These are phyloP conservation scores for Wallacemonas sp. DNA, from an alignment of 208 protist genomes.

Conservation along the genomic window DNA sequence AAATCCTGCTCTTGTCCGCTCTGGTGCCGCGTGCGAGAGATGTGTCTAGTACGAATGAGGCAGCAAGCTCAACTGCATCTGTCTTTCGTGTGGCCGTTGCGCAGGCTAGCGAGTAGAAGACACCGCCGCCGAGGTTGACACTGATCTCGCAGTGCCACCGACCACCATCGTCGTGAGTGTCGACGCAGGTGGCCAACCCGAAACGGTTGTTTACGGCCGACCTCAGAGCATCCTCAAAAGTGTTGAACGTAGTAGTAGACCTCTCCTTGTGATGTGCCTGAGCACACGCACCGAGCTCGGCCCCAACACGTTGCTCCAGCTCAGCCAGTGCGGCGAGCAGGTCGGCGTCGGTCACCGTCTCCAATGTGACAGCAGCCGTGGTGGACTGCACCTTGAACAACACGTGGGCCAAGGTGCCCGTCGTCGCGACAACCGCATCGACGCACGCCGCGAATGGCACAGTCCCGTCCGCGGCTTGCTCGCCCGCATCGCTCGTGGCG, in stretches of 20 bases:
- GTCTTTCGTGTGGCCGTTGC: constrained; percentile 41
- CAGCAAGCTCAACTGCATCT: constrained; percentile 45
- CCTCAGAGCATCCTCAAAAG: background rate
- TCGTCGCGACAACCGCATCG: background rate
- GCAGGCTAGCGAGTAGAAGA: constrained; percentile 36
- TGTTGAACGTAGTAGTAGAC: background rate
- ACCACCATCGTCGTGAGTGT: constrained; percentile 18
- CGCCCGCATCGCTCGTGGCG: no score
- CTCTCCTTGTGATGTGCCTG: background rate
- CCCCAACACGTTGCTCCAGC: constrained; percentile 4
- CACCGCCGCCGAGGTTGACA: constrained; percentile 33
- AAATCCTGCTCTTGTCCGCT: no score
- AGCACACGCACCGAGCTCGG: background rate
- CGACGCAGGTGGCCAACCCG: constrained; percentile 25
- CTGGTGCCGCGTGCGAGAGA: no score
- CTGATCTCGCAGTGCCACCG: constrained; percentile 65
- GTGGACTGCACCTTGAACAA: constrained; percentile 1
- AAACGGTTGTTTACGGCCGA: constrained; percentile 21
- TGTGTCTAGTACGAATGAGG: constrained; percentile 16
- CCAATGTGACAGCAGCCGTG: constrained; percentile 1
- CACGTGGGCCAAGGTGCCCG: background rate
- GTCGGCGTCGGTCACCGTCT: background rate
- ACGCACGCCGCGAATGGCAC: background rate
- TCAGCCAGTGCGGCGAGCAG: background rate
- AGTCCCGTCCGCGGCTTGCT: background rate